Percentiles rank a stretch among this genome's conserved stretches.
Evolutionary conservation across 1,284 basidiomycete genomes (phyloP).

Genomic region (Pseudozyma flocculosa): DNA sequence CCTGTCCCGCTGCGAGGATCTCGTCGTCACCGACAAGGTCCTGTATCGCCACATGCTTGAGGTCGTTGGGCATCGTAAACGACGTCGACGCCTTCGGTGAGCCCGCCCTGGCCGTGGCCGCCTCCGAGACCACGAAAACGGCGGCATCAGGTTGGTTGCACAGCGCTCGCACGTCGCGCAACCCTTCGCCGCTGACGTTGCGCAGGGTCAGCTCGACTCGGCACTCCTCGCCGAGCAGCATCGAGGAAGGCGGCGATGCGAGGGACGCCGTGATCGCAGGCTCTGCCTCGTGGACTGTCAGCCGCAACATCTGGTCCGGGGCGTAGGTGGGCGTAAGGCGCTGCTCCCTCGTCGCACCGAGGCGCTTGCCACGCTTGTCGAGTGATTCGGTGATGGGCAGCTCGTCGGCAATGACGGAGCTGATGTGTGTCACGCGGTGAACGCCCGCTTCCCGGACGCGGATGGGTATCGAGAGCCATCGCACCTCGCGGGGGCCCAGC

Average conservation of each 20-base stretch:
- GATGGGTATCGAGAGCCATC: neutral
- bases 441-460: slow-evolving; percentile 8
- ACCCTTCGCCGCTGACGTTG: slow-evolving; percentile 7
- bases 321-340: slow-evolving; percentile 59
- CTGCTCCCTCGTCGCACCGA: slow-evolving; percentile 60
- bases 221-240: slow-evolving; percentile 12
- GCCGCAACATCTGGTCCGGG: slow-evolving; percentile 57
- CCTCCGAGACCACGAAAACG: slow-evolving; percentile 8
- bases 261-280: slow-evolving; percentile 11
- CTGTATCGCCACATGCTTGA: slow-evolving; percentile 15
- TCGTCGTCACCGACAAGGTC: slow-evolving; percentile 1
- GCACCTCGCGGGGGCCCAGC: slow-evolving; percentile 9
- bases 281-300: slow-evolving; percentile 53
- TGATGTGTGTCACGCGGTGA: slow-evolving; percentile 50
- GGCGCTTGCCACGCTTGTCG: slow-evolving; percentile 57
- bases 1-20: slow-evolving; percentile 16
- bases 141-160: slow-evolving; percentile 15
- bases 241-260: slow-evolving; percentile 4
- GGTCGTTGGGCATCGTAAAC: slow-evolving; percentile 54
- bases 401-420: slow-evolving; percentile 60
- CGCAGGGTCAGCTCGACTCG: slow-evolving; percentile 14
- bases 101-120: no score
- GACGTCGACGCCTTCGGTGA: slow-evolving; percentile 5
- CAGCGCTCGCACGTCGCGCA: slow-evolving; percentile 21
- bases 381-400: slow-evolving; percentile 60